Evolutionary conservation across 805 yeast species (phyloP).

Genomic region (Zygoascus flipseniorum): DNA sequence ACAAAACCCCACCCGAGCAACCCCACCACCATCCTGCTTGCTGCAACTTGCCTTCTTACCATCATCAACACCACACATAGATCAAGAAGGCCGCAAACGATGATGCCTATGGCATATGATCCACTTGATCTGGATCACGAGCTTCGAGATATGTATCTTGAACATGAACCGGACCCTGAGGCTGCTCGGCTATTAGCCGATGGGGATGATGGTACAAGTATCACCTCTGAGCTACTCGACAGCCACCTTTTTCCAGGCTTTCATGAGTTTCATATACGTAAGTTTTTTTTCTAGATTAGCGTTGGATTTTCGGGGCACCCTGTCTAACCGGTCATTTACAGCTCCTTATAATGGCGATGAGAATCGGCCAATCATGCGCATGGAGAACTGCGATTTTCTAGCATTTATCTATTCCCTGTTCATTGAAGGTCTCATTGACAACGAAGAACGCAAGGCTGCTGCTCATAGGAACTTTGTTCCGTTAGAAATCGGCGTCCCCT

Average conservation of each 20-base stretch:
- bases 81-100: too few relatives aligned
- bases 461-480: not conserved
- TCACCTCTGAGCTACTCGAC: not conserved
- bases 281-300: not conserved
- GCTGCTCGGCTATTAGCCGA: not conserved
- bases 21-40: too few relatives aligned
- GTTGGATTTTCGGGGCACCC: too few relatives aligned
- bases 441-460: not conserved
- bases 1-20: too few relatives aligned
- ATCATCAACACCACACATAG: too few relatives aligned
- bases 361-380: not conserved
- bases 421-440: not conserved
- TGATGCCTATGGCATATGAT: not conserved
- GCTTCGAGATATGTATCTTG: not conserved
- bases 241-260: not conserved
- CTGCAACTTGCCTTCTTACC: too few relatives aligned
- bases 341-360: too few relatives aligned
- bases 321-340: too few relatives aligned
- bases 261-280: not conserved
- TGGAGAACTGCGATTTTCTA: not conserved
- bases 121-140: not conserved
- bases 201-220: not conserved
- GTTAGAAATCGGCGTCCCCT: not conserved
- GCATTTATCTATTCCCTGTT: not conserved
- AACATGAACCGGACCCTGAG: not conserved